A percentile compares a stretch with the other conserved stretches of the same genome.
These are phyloP conservation scores for Cryptosporidium baileyi DNA, from an alignment of 169 alveolate genomes.

Conservation along the genomic window DNA sequence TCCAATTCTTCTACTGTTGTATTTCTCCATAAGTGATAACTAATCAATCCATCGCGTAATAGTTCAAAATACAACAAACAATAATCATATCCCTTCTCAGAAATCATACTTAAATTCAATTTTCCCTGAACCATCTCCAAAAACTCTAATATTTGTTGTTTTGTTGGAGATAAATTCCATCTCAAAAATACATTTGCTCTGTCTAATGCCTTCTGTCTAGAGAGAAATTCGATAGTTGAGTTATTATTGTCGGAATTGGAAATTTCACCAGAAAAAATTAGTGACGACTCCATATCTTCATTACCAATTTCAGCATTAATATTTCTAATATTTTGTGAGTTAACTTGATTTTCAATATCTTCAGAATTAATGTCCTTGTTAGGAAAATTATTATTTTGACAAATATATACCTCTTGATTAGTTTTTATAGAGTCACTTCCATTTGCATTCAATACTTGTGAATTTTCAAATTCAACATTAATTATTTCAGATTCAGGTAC, in stretches of 20 bases:
- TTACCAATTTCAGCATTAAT: background rate
- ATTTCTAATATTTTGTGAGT: background rate
- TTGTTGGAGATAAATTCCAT: constrained; percentile 59
- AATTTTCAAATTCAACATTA: background rate
- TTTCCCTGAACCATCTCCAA: constrained; percentile 66
- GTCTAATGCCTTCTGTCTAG: constrained; percentile 57
- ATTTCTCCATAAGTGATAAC: constrained; percentile 40
- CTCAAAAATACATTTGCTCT: constrained; percentile 63
- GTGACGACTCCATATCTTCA: background rate
- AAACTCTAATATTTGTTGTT: constrained; percentile 25
- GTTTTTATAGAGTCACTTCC: background rate
- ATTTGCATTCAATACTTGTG: background rate
- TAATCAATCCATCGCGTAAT: constrained; percentile 42
- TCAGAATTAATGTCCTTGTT: background rate
- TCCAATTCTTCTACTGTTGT: constrained; percentile 27
- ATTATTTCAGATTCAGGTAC: background rate
- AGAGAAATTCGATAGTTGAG: constrained; percentile 15
- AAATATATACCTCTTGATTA: background rate
- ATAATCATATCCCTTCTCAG: constrained; percentile 66
- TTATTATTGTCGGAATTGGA: background rate
- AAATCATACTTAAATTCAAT: constrained; percentile 42
- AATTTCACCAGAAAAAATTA: background rate
- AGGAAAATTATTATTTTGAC: background rate
- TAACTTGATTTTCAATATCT: background rate
- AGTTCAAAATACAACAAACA: constrained; percentile 62